These are phyloP conservation scores for Dianthus caryophyllus DNA, from an alignment of 148 eudicot species.

Conservation along the genomic window DNA sequence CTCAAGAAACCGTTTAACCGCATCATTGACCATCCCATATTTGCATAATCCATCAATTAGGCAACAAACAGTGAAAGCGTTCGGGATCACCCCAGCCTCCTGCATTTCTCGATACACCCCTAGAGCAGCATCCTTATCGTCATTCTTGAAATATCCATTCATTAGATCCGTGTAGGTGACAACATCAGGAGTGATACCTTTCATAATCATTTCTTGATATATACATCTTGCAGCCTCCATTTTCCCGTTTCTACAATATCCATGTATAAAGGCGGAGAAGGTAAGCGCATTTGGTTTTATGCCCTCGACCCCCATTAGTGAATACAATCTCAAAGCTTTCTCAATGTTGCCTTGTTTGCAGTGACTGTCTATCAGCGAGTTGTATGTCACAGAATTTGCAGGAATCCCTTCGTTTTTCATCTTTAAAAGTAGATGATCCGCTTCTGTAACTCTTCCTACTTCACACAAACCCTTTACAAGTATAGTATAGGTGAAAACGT, in stretches of 20 bases:
- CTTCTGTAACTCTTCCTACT: slow-evolving; percentile 55
- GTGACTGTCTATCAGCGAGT: slow-evolving; percentile 54
- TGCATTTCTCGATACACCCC: slow-evolving; percentile 62
- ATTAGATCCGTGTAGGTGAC: slow-evolving; percentile 66
- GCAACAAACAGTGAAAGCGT: slow-evolving; percentile 60
- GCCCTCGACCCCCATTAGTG: slow-evolving; percentile 59
- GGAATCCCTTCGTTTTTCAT: slow-evolving; percentile 49
- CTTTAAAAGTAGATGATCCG: slow-evolving; percentile 38
- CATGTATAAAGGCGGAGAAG: slow-evolving; percentile 62
- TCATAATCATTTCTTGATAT: slow-evolving; percentile 63
- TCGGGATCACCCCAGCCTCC: slow-evolving; percentile 51
- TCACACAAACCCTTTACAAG: slow-evolving; percentile 62
- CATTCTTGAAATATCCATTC: slow-evolving; percentile 63
- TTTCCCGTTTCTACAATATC: slow-evolving; percentile 46
- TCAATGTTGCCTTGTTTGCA: slow-evolving; percentile 61
- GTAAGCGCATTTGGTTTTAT: slow-evolving; percentile 56
- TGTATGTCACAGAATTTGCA: slow-evolving; percentile 55
- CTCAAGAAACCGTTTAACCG: slow-evolving; percentile 48
- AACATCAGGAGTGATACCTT: slow-evolving; percentile 66
- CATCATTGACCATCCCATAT: slow-evolving; percentile 48
- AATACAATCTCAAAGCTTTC: slow-evolving; percentile 57
- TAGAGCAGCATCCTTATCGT: slow-evolving; percentile 53
- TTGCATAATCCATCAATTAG: slow-evolving; percentile 78
- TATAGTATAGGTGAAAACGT: slow-evolving; percentile 50
- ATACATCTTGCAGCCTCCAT: slow-evolving; percentile 66